Evolutionary conservation across 352 stramenopile species (phyloP).

Genomic region (Phytophthora capsici): DNA sequence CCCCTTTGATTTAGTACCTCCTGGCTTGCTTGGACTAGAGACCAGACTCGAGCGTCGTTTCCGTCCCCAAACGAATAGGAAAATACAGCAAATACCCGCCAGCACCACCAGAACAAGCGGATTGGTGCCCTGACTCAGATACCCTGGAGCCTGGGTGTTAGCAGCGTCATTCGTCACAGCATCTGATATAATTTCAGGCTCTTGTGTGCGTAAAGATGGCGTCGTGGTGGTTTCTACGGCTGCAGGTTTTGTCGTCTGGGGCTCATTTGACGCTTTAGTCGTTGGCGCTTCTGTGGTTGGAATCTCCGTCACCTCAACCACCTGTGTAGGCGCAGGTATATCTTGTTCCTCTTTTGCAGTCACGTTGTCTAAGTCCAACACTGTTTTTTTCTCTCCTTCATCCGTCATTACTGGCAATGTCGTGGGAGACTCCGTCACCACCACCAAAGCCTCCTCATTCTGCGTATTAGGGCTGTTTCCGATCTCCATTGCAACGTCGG

Average conservation of each 20-base stretch:
- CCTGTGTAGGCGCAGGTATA: background rate
- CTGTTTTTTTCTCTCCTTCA: background rate
- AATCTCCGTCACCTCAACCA: background rate
- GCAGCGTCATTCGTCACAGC: constrained; percentile 19
- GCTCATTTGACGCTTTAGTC: constrained; percentile 3
- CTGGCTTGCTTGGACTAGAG: constrained; percentile 17
- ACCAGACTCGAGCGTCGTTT: constrained; percentile 43
- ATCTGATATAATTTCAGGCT: constrained; percentile 27
- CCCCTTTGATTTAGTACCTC: constrained; percentile 13
- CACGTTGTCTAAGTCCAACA: constrained; percentile 7
- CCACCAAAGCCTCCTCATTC: constrained; percentile 11
- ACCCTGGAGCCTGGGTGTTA: constrained; percentile 14
- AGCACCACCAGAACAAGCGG: constrained; percentile 50
- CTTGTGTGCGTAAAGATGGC: constrained; percentile 43
- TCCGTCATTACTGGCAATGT: background rate
- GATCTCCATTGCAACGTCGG: background rate
- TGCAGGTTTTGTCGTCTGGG: constrained; percentile 12
- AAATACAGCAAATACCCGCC: constrained; percentile 59
- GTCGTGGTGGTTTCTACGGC: constrained; percentile 27
- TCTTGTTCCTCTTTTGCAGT: constrained; percentile 11
- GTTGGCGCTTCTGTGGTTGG: background rate
- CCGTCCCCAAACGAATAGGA: constrained; percentile 58
- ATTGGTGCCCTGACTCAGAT: constrained; percentile 50
- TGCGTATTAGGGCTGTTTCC: background rate
- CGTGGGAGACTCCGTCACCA: constrained; percentile 4